Evolutionary conservation across 2,329 filamentous ascomycete species (phyloP).

Genomic region (Pseudogymnoascus sp.): DNA sequence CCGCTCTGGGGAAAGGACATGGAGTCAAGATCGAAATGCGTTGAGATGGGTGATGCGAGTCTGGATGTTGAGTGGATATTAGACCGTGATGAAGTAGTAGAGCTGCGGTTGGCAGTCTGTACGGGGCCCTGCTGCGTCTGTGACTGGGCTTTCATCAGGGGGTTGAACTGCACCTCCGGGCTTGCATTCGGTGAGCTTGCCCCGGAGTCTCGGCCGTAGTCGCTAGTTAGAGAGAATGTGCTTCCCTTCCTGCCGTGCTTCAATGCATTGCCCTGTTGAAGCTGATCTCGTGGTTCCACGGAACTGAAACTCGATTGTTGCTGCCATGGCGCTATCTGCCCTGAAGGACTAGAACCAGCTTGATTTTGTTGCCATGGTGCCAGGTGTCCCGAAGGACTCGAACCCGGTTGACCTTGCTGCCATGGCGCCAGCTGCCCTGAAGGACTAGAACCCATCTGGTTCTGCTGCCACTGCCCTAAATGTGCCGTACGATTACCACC

Average conservation of each 20-base stretch:
- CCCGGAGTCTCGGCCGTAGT: neutral
- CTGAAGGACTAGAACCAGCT: constrained; percentile 19
- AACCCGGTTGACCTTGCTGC: constrained; percentile 11
- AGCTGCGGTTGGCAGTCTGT: neutral
- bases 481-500: constrained; percentile 1
- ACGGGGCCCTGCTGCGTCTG: neutral
- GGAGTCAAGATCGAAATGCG: neutral
- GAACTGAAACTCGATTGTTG: neutral
- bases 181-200: constrained; percentile 9
- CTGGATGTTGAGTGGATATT: neutral
- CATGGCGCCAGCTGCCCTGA: constrained; percentile 20
- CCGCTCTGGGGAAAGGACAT: neutral
- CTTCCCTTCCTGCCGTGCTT: neutral
- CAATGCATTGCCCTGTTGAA: neutral
- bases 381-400: neutral
- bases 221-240: constrained; percentile 2
- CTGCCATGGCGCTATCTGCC: neutral
- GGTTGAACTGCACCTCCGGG: neutral
- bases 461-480: constrained; percentile 1
- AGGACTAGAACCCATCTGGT: constrained; percentile 16
- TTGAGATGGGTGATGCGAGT: neutral
- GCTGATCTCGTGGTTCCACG: neutral
- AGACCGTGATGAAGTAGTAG: neutral
- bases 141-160: neutral
- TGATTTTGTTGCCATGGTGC: neutral